Evolutionary conservation across 805 yeast species (phyloP).

Genomic region (Candida sakaeoensis): DNA sequence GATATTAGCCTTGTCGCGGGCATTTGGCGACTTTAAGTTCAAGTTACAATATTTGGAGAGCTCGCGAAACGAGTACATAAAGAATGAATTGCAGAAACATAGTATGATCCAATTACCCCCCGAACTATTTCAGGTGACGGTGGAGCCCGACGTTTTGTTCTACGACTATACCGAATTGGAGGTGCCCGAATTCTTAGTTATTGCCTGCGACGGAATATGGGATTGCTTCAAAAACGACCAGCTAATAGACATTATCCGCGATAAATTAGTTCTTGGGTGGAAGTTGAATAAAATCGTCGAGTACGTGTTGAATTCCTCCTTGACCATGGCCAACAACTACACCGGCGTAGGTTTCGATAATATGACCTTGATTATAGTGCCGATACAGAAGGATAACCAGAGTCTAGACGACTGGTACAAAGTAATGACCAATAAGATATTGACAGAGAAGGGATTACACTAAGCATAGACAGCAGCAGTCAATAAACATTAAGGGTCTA

Average conservation of each 20-base stretch:
- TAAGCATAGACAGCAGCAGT: not conserved
- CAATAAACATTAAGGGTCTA: not conserved
- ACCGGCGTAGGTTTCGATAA: slow-evolving; percentile 83
- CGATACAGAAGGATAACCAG: slow-evolving; percentile 46
- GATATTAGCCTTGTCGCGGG: slow-evolving; percentile 40
- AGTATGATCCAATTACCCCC: slow-evolving; percentile 37
- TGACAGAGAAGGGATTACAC: slow-evolving; percentile 19
- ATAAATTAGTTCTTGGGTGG: slow-evolving; percentile 54
- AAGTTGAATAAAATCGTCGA: slow-evolving; percentile 57
- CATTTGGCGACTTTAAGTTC: slow-evolving; percentile 43
- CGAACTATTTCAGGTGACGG: slow-evolving; percentile 40
- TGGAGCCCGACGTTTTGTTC: slow-evolving; percentile 40
- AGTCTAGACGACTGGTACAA: slow-evolving; percentile 57
- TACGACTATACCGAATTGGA: slow-evolving; percentile 24
- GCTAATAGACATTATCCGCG: slow-evolving; percentile 51
- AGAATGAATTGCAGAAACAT: slow-evolving; percentile 16
- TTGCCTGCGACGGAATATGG: slow-evolving; percentile 48
- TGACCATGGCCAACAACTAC: slow-evolving; percentile 64
- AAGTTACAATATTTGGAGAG: slow-evolving; percentile 34
- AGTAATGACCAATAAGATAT: slow-evolving; percentile 42
- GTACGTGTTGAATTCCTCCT: slow-evolving; percentile 58
- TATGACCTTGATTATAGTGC: slow-evolving; percentile 72
- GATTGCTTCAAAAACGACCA: slow-evolving; percentile 52
- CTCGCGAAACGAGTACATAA: slow-evolving; percentile 28
- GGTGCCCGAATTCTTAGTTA: slow-evolving; percentile 34